Percentiles rank a stretch among this genome's conserved stretches.
Conservation (phyloP, 139 green algal genomes). For the Closterium sp. region DNA sequence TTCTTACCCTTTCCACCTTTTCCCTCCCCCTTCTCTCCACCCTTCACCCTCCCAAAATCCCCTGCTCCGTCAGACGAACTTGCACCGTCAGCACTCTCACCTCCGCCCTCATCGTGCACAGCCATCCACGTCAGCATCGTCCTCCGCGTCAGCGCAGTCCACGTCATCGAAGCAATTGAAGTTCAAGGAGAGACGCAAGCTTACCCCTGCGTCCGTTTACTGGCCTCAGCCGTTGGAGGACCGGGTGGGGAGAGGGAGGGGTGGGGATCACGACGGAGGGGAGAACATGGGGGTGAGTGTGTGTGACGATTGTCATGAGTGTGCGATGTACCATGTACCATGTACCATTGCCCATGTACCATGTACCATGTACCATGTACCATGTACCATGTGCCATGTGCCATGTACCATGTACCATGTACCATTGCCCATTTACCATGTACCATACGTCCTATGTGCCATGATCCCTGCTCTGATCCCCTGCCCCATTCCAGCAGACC, state of each 20-base stretch:
- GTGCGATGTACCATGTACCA: not conserved
- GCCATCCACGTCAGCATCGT: not conserved
- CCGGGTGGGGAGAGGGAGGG: not conserved
- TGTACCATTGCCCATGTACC: too few species aligned
- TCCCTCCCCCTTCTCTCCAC: too few species aligned
- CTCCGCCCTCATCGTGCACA: not conserved
- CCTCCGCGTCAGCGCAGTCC: not conserved
- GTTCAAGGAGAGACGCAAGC: not conserved
- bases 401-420: not conserved
- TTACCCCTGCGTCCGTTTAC: not conserved
- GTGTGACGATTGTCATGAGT: not conserved
- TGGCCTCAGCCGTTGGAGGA: not conserved
- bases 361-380: too few species aligned
- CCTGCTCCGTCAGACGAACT: not conserved
- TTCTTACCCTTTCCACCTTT: too few species aligned
- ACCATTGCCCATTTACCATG: too few species aligned
- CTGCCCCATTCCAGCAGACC: too few species aligned
- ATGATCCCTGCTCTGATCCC: too few species aligned
- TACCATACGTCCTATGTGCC: too few species aligned
- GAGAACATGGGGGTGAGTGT: not conserved
- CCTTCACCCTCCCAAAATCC: not conserved
- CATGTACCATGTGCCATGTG: not conserved
- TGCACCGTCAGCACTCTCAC: not conserved
- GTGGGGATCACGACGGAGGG: not conserved
- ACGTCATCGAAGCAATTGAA: not conserved